Conservation (phyloP, 2,329 filamentous ascomycete genomes). For the Diaporthe citriasiana region DNA sequence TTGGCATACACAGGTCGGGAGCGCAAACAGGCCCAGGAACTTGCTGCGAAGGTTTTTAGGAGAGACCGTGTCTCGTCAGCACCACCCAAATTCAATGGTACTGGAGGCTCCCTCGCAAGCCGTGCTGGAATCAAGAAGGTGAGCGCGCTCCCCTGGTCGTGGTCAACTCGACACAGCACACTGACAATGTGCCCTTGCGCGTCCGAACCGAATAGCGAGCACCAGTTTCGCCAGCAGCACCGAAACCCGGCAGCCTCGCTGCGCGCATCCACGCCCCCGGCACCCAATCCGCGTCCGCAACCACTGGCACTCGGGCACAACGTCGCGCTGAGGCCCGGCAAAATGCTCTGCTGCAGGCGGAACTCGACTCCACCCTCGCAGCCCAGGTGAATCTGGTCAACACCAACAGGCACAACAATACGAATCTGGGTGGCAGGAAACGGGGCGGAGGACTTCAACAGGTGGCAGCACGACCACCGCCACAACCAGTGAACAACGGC, state of each 20-base stretch:
- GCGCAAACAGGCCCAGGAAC: slow-evolving; percentile 77
- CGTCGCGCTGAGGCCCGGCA: slow-evolving; percentile 46
- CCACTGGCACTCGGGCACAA: slow-evolving; percentile 51
- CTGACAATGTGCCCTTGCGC: slow-evolving; percentile 9
- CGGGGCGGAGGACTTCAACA: slow-evolving; percentile 35
- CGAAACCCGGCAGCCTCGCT: slow-evolving; percentile 57
- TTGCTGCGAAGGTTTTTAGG: slow-evolving; percentile 81
- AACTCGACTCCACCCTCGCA: slow-evolving; percentile 51
- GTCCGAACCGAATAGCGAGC: slow-evolving; percentile 19
- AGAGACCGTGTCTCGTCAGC: slow-evolving; percentile 70
- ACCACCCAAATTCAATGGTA: slow-evolving; percentile 61
- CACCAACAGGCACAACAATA: slow-evolving; percentile 44
- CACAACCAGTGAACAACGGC: slow-evolving; percentile 57
- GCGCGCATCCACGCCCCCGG: slow-evolving; percentile 61
- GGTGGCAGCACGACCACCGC: slow-evolving; percentile 52
- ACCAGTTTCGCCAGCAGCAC: slow-evolving; percentile 50
- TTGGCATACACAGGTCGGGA: slow-evolving; percentile 65
- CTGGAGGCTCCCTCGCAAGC: slow-evolving; percentile 74
- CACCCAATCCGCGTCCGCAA: slow-evolving; percentile 46
- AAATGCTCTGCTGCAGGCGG: slow-evolving; percentile 57
- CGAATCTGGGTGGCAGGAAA: slow-evolving; percentile 44
- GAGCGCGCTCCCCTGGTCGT: slow-evolving; percentile 44
- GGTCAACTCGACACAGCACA: slow-evolving; percentile 49
- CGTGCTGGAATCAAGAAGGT: slow-evolving; percentile 82
- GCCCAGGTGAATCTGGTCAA: slow-evolving; percentile 53